Conservation (phyloP, 352 stramenopile species). For the Peronospora tabacina region DNA sequence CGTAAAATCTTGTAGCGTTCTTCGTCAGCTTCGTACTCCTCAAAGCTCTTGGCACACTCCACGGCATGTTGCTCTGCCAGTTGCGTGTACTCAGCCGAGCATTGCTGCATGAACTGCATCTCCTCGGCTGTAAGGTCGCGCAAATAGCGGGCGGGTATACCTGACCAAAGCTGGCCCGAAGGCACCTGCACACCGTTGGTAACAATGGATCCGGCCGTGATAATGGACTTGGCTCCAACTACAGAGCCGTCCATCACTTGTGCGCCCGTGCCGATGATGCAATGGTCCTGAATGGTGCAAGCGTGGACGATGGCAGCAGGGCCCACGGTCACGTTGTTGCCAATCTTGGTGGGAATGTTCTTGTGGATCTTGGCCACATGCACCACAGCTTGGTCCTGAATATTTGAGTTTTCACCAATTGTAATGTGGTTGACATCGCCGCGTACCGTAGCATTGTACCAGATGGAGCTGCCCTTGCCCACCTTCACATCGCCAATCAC, state of each 20-base stretch:
- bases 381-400: conserved; percentile 90
- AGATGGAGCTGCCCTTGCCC: conserved; percentile 86
- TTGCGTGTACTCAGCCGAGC: conserved; percentile 79
- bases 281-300: conserved; percentile 88
- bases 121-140: conserved; percentile 81
- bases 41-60: conserved; percentile 79
- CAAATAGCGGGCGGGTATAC: conserved; percentile 72
- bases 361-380: conserved; percentile 91
- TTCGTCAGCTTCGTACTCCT: conserved; percentile 71
- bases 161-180: conserved; percentile 86
- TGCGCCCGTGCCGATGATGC: conserved; percentile 88
- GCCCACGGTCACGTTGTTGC: conserved; percentile 87
- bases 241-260: conserved; percentile 87
- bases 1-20: conserved; percentile 70
- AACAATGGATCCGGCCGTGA: conserved; percentile 88
- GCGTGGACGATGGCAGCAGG: conserved; percentile 85
- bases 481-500: conserved; percentile 91
- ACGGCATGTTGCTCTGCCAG: conserved; percentile 63
- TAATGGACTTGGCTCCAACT: conserved; percentile 82
- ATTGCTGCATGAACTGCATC: conserved; percentile 87
- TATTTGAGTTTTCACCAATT: conserved; percentile 91
- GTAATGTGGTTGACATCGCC: conserved; percentile 89
- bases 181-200: conserved; percentile 81
- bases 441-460: conserved; percentile 89
- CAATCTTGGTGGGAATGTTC: conserved; percentile 87